Evolutionary conservation across 306 rosid species (phyloP).

Genomic region (Astragalus glycyphyllos): DNA sequence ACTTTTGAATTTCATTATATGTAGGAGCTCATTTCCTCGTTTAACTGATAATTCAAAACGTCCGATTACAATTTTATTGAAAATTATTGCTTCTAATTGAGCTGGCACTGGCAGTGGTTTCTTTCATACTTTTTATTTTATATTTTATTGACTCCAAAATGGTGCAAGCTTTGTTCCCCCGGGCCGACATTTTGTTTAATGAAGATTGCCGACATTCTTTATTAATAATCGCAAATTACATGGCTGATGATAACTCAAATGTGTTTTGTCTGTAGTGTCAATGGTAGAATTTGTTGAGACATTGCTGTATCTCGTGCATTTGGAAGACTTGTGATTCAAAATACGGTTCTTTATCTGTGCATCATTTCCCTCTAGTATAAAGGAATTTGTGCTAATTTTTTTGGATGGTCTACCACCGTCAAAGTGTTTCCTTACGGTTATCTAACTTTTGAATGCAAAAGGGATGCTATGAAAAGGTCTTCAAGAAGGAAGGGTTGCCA

Average conservation of each 20-base stretch:
- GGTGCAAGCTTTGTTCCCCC: neutral
- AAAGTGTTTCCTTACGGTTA: slow-evolving; percentile 47
- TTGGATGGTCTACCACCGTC: neutral
- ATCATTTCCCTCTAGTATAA: too few species aligned
- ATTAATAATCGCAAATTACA: slow-evolving; percentile 5
- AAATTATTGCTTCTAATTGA: slow-evolving; percentile 17
- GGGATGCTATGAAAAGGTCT: slow-evolving; percentile 95
- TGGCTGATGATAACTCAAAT: slow-evolving; percentile 36
- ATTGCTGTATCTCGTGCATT: slow-evolving; percentile 98
- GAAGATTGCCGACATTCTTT: slow-evolving; percentile 4
- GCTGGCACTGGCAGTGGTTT: neutral
- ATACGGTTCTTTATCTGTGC: slow-evolving; percentile 54
- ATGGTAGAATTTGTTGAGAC: slow-evolving; percentile 97
- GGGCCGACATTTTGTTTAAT: neutral
- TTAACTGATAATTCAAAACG: neutral
- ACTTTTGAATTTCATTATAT: slow-evolving; percentile 27
- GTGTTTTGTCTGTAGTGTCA: slow-evolving; percentile 55
- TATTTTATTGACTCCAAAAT: neutral
- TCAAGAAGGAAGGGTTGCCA: slow-evolving; percentile 73
- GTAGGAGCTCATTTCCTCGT: slow-evolving; percentile 1
- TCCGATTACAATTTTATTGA: slow-evolving; percentile 8
- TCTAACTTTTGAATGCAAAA: slow-evolving; percentile 48
- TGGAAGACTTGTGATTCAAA: slow-evolving; percentile 92
- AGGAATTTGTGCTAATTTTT: slow-evolving; percentile 26
- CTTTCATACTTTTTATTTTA: neutral